Evolutionary conservation across 2,329 filamentous ascomycete genomes (phyloP).

Genomic region (Teratosphaeria destructans): DNA sequence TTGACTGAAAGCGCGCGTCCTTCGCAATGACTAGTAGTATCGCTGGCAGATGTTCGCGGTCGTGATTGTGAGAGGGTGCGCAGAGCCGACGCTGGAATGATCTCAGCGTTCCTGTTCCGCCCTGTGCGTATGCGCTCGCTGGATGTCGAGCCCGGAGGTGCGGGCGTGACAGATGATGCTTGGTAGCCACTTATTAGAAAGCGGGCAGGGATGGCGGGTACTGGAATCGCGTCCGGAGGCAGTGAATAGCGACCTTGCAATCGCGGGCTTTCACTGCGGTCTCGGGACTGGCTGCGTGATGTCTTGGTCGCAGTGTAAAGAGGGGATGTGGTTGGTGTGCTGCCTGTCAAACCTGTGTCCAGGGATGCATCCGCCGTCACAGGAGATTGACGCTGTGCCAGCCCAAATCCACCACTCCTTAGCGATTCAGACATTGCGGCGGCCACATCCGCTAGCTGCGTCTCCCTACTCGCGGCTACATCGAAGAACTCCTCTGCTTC

Average conservation of each 20-base stretch:
- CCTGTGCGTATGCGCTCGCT: neutral
- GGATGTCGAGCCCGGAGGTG: neutral
- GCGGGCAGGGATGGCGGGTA: conserved; percentile 1
- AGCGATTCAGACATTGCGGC: neutral
- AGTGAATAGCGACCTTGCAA: neutral
- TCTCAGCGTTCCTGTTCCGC: neutral
- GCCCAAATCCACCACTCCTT: neutral
- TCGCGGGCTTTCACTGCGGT: neutral
- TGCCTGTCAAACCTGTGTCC: neutral
- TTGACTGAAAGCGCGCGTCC: neutral
- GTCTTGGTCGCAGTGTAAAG: neutral
- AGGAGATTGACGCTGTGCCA: neutral
- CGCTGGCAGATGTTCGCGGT: neutral
- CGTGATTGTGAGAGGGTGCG: neutral
- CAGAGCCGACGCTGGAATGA: neutral
- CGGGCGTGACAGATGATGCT: neutral
- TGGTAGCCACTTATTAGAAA: neutral
- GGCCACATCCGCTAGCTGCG: neutral
- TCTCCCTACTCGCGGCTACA: neutral
- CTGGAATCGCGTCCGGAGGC: neutral
- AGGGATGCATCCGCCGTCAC: neutral
- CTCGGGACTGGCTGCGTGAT: neutral
- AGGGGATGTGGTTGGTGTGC: neutral
- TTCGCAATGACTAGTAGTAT: too few species aligned
- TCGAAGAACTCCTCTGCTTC: neutral